Base-by-base conservation (phyloP, 129 eudicot genomes). In the Chrysanthemum seticuspe region DNA sequence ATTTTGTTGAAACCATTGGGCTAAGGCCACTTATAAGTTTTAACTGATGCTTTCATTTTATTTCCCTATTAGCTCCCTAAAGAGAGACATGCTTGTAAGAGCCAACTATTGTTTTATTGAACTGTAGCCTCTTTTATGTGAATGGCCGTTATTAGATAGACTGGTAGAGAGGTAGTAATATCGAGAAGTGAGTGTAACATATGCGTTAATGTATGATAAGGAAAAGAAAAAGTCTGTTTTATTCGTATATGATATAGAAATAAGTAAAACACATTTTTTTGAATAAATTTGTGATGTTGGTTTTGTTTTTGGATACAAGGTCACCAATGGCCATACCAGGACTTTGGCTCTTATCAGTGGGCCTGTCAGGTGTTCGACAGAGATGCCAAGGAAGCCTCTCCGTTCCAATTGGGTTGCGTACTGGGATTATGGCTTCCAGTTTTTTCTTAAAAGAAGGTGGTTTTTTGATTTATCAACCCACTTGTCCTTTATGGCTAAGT, bases 341-440 rank as follows among this genome's bases (percentile, higher is more conserved):
- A 18, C 80, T 95, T 53, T 95, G 97, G 97, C 75, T 88, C 19
- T 74, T 90, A 74, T 90, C 97, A 40, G 60, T 90, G 27, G 86
- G 88, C 16, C 82, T 95, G 27, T 78, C 96, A 7, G 94, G 97
- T 63, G 88, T 83, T 67, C 86, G 89, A 15, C 79, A 86, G 73
- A 86, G 85, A 83, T 73, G 50, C 74, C 61, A 80, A 68, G 98
- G 98, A 62, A 91, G 88, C 77, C 94, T 91, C 69, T 83, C 79
- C 29, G 34, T 88, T 78, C 96, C 97, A 64, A 85, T 90, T 10
- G 99, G 97, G 31, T 48, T 95, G 62, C 96, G 91, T 6, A 68
- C 97, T 59, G 99, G 99, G 70, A 88, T 95, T 48, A 73, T 86
- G 80, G 81, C 88, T 69, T 81, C 89, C 12, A 84, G 86, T 76